Percentiles rank a stretch among this genome's conserved stretches.
Conservation (phyloP, 23 red algal genomes). For the Gracilaria domingensis region DNA sequence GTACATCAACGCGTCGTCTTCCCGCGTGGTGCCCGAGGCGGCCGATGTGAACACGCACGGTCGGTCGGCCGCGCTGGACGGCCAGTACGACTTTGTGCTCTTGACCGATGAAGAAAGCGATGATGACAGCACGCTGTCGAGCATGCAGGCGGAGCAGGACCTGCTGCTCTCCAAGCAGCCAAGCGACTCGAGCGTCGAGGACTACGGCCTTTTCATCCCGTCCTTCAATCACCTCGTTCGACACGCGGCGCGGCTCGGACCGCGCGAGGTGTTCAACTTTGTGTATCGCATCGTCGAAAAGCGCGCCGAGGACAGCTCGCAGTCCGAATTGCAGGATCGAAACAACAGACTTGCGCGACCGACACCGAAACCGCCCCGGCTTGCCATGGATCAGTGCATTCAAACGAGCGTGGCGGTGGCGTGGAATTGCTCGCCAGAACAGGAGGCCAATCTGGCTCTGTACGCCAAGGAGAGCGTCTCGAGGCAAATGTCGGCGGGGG, state of each 20-base stretch:
- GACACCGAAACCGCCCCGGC: not conserved
- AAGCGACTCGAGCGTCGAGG: not conserved
- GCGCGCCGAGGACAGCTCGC: not conserved
- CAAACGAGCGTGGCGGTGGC: constrained; percentile 31
- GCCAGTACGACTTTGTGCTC: constrained; percentile 52
- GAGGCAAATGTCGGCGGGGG: constrained; percentile 56
- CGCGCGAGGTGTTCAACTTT: constrained; percentile 64
- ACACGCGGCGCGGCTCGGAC: constrained; percentile 44
- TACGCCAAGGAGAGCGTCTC: not conserved
- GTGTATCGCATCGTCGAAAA: constrained; percentile 43
- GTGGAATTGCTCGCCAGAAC: constrained; percentile 47
- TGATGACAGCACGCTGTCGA: constrained; percentile 19
- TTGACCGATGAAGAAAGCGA: constrained; percentile 34
- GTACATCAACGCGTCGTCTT: constrained; percentile 61
- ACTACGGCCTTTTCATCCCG: constrained; percentile 68
- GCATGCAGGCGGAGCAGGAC: not conserved
- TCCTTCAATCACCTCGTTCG: constrained; percentile 42
- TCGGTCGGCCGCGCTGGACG: constrained; percentile 14
- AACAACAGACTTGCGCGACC: not conserved
- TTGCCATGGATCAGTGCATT: not conserved
- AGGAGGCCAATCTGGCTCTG: not conserved
- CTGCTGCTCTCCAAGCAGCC: not conserved
- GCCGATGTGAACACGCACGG: constrained; percentile 3
- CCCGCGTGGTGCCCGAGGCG: not conserved
- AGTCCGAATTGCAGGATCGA: not conserved